A percentile compares a stretch with the other conserved stretches of the same genome.
phyloP scores from a whole-genome alignment of 139 green algal species.

The Coccomyxa sp. region DNA sequence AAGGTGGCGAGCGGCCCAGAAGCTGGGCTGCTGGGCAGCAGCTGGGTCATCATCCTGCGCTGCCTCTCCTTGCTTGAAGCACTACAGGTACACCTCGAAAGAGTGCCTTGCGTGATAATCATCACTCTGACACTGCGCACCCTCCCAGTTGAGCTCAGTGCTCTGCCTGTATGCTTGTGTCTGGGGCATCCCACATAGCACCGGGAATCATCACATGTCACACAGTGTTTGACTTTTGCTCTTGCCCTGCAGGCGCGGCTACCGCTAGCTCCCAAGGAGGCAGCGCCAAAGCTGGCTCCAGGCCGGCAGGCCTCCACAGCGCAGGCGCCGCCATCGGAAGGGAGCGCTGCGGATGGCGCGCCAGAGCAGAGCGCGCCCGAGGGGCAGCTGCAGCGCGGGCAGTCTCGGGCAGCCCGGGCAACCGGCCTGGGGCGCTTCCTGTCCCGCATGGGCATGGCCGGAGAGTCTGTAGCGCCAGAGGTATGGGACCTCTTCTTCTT shows the following conservation, averaged over 20 bases:
- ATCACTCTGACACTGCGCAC: too few species aligned
- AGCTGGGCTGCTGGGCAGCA: slow-evolving; percentile 62
- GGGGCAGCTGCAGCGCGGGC: neutral
- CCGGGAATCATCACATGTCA: too few species aligned
- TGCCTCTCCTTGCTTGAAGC: slow-evolving; percentile 63
- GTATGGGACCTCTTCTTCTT: neutral
- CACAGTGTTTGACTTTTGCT: too few species aligned
- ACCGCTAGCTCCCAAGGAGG: too few species aligned
- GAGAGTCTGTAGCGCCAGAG: neutral
- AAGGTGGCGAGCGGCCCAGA: slow-evolving; percentile 45
- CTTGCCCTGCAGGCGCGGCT: too few species aligned
- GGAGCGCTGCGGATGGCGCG: neutral
- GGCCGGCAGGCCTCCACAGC: neutral
- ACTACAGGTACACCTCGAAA: slow-evolving; percentile 33
- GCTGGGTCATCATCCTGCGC: slow-evolving; percentile 73
- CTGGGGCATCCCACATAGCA: too few species aligned
- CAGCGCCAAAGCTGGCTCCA: too few species aligned
- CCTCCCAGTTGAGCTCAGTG: too few species aligned
- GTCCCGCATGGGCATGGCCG: neutral
- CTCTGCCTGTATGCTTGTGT: neutral
- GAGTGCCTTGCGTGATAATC: too few species aligned
- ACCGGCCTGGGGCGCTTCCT: neutral
- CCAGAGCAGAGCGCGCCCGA: neutral
- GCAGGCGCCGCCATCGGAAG: neutral
- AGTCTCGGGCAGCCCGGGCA: neutral